Percentiles rank a stretch among this genome's conserved stretches.
Conservation (phyloP, 345 rosid species). For the Eucalyptus rudis region DNA sequence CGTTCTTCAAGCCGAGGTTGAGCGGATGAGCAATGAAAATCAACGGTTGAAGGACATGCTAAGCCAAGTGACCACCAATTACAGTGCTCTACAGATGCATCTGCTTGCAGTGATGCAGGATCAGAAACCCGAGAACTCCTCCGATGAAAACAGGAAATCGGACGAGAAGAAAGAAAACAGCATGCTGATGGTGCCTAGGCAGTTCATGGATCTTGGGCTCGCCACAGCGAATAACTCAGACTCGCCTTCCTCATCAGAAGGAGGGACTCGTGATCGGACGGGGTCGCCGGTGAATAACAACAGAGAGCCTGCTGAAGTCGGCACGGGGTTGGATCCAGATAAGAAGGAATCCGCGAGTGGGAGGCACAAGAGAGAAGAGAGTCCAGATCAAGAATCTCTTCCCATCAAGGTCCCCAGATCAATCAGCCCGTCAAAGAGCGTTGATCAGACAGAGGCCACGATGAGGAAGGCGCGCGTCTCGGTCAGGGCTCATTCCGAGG, state of each 20-base stretch:
- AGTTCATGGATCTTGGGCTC: constrained; percentile 43
- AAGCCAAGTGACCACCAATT: constrained; percentile 27
- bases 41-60: constrained; percentile 23
- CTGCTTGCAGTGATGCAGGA: constrained; percentile 14
- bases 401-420: constrained; percentile 31
- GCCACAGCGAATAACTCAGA: constrained; percentile 4
- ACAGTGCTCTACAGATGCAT: constrained; percentile 34
- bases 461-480: constrained; percentile 65
- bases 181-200: constrained; percentile 17
- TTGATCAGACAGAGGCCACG: constrained; percentile 58
- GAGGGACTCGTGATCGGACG: constrained; percentile 21
- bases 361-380: constrained; percentile 6
- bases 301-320: not conserved
- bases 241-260: constrained; percentile 34
- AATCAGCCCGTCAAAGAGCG: constrained; percentile 16
- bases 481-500: constrained; percentile 51
- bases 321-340: not conserved
- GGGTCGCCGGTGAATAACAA: constrained; percentile 19
- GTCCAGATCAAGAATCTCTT: constrained; percentile 29
- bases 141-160: not conserved
- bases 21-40: constrained; percentile 36
- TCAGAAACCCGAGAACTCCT: not conserved
- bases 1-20: constrained; percentile 35
- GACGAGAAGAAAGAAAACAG: constrained; percentile 5
- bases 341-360: constrained; percentile 7